phyloP scores from a whole-genome alignment of 352 stramenopile genomes.

The Globisporangium yorkense region DNA sequence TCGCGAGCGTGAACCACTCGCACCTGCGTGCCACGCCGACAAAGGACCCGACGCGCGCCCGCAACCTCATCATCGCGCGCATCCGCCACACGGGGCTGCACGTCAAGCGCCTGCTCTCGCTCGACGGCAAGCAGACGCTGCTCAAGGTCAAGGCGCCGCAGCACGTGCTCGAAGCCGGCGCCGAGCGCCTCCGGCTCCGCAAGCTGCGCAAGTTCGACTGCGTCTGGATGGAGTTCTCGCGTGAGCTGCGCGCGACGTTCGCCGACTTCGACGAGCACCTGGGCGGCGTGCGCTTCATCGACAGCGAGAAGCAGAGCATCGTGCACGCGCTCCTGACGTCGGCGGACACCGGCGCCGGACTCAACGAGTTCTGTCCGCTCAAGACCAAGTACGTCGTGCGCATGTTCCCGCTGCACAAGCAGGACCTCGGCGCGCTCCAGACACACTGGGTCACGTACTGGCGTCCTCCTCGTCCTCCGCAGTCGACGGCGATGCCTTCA shows the following conservation, averaged over 20 bases:
- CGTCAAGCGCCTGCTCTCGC: conserved; percentile 64
- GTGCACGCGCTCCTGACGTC: conserved; percentile 53
- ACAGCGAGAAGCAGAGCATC: conserved; percentile 81
- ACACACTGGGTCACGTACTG: conserved; percentile 82
- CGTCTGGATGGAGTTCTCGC: conserved; percentile 79
- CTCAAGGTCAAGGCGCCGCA: conserved; percentile 73
- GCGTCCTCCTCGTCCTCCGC: conserved; percentile 12
- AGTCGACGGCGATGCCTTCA: neutral
- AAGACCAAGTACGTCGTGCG: conserved; percentile 64
- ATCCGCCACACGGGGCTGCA: conserved; percentile 56
- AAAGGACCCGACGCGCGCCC: conserved; percentile 16
- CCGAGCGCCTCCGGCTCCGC: conserved; percentile 56
- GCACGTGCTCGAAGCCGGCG: conserved; percentile 56
- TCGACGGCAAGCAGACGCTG: conserved; percentile 70
- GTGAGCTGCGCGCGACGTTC: conserved; percentile 63
- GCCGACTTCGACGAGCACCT: conserved; percentile 44
- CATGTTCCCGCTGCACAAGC: conserved; percentile 88
- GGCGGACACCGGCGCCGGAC: conserved; percentile 31
- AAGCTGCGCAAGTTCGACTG: conserved; percentile 63
- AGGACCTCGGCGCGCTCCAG: conserved; percentile 54
- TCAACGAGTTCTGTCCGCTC: conserved; percentile 68
- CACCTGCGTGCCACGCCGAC: conserved; percentile 3
- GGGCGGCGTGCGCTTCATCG: conserved; percentile 51
- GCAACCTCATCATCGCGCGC: conserved; percentile 40
- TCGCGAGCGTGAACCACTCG: neutral